Evolutionary conservation across 345 rosid species (phyloP), one percentile per base, ranked within the genome.

Genomic region (Anacardium occidentale): DNA sequence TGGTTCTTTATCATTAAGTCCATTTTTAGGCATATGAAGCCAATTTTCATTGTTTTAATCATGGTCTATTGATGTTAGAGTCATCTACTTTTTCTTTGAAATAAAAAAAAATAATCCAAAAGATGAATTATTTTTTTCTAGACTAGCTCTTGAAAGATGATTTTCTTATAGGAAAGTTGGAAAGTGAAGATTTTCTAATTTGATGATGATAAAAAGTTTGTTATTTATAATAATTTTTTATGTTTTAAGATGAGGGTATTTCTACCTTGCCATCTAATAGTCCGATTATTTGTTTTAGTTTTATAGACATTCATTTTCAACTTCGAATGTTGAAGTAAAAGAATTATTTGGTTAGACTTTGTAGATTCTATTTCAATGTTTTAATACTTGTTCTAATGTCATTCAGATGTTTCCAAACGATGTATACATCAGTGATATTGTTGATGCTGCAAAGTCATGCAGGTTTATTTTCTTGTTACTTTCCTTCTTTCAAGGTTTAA

Each of bases 321-420:
- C 10, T 50, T 51, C 18, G n/a, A 10, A 12, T 40, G n/a, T n/a
- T 34, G 34, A 26, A 14, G n/a, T 17, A 14, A 7, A 1, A 15
- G 13, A 15, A 26, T 29, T 3, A 7, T 60, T 12, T 14, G 20
- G 6, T 60, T 25, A 10, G 22, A 45, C 10, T 69, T 70, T 25
- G 15, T 57, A 15, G 22, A 44, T 62, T n/a, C 17, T 10, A n/a
- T 45, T 50, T 2, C 2, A 3, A 24, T 48, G 8, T 54, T 62
- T 22, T 70, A 60, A 24, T 50, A 56, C 56, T 47, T 20, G 15
- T 60, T 59, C 40, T 17, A 24, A 50, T 64, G 71, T 78, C 77
- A 18, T 59, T 20, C 90, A 94, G 97, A 94, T 94, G 15, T 84
- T 94, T 80, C 98, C 98, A 10, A 86, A 83, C 83, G 95, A 91